phyloP scores from a whole-genome alignment of 257 asterid genomes.

The Solanum lignicaule region DNA sequence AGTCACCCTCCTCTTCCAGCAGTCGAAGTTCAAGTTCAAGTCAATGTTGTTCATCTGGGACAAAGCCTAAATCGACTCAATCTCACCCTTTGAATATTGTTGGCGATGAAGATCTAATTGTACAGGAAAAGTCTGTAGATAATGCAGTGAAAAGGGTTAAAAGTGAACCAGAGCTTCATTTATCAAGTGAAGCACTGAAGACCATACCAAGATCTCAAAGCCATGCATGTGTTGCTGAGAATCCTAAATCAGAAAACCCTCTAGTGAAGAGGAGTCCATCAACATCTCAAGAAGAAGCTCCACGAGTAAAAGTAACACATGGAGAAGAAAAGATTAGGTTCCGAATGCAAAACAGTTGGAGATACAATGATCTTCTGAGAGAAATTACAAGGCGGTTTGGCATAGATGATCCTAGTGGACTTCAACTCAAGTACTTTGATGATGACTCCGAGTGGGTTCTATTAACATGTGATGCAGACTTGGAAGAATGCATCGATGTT shows the following conservation, averaged over 20 bases:
- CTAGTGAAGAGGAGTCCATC: constrained; percentile 1
- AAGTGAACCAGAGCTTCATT: constrained; percentile 51
- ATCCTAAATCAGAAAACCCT: constrained; percentile 12
- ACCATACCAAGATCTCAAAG: constrained; percentile 44
- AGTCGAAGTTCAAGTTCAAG: constrained; percentile 69
- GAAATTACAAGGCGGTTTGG: constrained; percentile 63
- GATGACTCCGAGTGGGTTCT: constrained; percentile 91
- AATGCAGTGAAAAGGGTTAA: constrained; percentile 32
- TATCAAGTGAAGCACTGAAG: constrained; percentile 29
- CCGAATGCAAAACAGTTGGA: constrained; percentile 54
- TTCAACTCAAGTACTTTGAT: constrained; percentile 72
- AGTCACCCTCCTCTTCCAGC: constrained; percentile 58
- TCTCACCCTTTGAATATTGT: constrained; percentile 1
- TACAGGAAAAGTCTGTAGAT: constrained; percentile 23
- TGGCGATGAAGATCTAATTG: constrained; percentile 9
- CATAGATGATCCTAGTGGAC: constrained; percentile 26
- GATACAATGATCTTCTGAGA: constrained; percentile 42
- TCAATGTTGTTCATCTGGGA: constrained; percentile 49
- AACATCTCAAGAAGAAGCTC: constrained; percentile 23
- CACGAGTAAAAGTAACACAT: constrained; percentile 52
- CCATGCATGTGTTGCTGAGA: constrained; percentile 25
- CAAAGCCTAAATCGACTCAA: constrained; percentile 22
- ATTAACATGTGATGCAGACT: constrained; percentile 78
- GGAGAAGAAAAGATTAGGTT: constrained; percentile 80
- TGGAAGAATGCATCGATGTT: constrained; percentile 72